phyloP scores from a whole-genome alignment of 352 stramenopile genomes.

The Plasmopara muralis region DNA sequence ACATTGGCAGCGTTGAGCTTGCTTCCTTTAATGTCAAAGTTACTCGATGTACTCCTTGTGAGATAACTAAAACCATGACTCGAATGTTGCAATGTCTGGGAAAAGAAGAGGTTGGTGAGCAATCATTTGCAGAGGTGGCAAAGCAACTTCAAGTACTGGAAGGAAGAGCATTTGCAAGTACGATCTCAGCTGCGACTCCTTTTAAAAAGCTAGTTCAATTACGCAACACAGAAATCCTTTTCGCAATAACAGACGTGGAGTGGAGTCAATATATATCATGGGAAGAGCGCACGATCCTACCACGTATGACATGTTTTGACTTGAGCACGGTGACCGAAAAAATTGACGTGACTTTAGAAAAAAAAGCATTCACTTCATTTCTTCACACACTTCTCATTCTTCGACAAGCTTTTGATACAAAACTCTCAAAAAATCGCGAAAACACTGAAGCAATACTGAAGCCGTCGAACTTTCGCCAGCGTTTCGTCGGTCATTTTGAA shows the following conservation, averaged over 20 bases:
- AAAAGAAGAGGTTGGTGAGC: constrained; percentile 6
- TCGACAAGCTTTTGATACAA: constrained; percentile 35
- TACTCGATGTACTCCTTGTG: constrained; percentile 31
- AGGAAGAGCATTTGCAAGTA: constrained; percentile 20
- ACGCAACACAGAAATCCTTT: constrained; percentile 25
- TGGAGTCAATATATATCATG: constrained; percentile 16
- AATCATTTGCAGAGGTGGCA: constrained; percentile 18
- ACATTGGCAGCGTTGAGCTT: constrained; percentile 15
- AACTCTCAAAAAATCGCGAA: constrained; percentile 7
- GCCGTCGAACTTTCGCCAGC: constrained; percentile 27
- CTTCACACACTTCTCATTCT: constrained; percentile 20
- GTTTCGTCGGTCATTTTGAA: constrained; percentile 46
- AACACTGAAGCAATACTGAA: not conserved
- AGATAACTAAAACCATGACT: constrained; percentile 32
- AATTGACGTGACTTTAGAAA: constrained; percentile 13
- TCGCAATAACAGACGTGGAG: constrained; percentile 43
- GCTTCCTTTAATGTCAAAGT: constrained; percentile 32
- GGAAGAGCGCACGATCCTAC: constrained; percentile 2
- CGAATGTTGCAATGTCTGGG: constrained; percentile 25
- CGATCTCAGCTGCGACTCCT: constrained; percentile 8
- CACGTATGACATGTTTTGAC: constrained; percentile 19
- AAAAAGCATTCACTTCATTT: constrained; percentile 8
- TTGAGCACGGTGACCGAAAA: constrained; percentile 18
- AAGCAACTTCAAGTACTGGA: constrained; percentile 31
- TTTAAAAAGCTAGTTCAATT: constrained; percentile 14